phyloP scores from a whole-genome alignment of 2,329 filamentous ascomycete genomes.

The Xylaria sp. region DNA sequence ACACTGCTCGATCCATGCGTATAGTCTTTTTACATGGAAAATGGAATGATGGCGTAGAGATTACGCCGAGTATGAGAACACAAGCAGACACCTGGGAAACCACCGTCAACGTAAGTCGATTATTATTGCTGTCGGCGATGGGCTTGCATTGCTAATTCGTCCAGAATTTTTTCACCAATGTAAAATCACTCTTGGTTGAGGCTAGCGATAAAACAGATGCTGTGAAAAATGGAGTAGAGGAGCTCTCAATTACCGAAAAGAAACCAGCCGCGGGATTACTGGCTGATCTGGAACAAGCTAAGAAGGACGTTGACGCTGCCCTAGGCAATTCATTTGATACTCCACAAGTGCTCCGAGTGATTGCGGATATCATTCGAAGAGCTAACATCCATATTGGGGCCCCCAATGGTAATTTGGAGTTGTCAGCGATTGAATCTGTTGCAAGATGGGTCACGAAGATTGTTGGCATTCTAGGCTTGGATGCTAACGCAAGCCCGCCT shows the following conservation, averaged over 20 bases:
- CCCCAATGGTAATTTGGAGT: constrained; percentile 58
- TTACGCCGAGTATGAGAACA: constrained; percentile 83
- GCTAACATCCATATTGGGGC: constrained; percentile 72
- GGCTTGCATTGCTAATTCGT: constrained; percentile 17
- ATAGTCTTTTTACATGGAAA: constrained; percentile 88
- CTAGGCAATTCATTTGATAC: constrained; percentile 91
- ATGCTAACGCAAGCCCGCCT: constrained; percentile 66
- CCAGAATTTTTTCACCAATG: constrained; percentile 69
- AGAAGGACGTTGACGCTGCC: constrained; percentile 66
- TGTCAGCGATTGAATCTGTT: constrained; percentile 63
- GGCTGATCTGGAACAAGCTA: constrained; percentile 62
- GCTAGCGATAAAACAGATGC: constrained; percentile 50
- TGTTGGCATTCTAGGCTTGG: constrained; percentile 85
- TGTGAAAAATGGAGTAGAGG: constrained; percentile 48
- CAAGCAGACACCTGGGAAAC: constrained; percentile 83
- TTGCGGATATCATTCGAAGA: constrained; percentile 80
- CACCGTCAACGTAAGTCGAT: constrained; percentile 69
- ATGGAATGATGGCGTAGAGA: constrained; percentile 93
- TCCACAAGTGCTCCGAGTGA: constrained; percentile 78
- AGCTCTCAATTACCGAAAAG: constrained; percentile 53
- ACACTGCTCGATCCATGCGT: constrained; percentile 82
- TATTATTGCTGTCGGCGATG: background rate
- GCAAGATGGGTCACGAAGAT: constrained; percentile 86
- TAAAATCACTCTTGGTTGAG: constrained; percentile 65
- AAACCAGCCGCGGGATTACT: constrained; percentile 48